Evolutionary conservation across 208 protist genomes (phyloP), one percentile per base, ranked within the genome.

Genomic region (Phytomonas serpens): DNA sequence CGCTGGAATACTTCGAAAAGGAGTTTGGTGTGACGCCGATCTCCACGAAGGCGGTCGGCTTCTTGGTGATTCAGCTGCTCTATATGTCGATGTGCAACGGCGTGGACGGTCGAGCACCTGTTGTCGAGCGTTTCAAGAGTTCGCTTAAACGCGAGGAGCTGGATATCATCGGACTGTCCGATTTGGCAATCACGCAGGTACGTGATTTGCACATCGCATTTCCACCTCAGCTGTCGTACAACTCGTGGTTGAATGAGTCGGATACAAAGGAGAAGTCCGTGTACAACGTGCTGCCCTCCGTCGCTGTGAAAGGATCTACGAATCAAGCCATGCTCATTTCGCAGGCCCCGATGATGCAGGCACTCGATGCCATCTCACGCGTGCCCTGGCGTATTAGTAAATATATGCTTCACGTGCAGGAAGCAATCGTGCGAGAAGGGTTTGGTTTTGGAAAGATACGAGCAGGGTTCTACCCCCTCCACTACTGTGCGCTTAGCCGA

Each of bases 341-440:
- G 30, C 89, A 95, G 74, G 89, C 92, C 4, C 92, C 92, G 30
- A 95, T 97, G 87, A 93, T 97, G 88, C 85, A 89, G 71, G 92
- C 92, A 5, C 82, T 95, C 29, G 92, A 97, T 74, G 89, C 88
- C 57, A 93, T 97, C 75, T 94, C 88, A 5, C 86, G 88, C 30
- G 92, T 97, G 51, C 89, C 89, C 69, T 97, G 92, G 90, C 89
- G 92, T 66, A 95, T 97, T 65, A 93, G 92, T 83, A 91, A 92
- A 72, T 97, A 94, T 75, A 94, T 97, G 83, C 83, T 97, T 27
- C 92, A 97, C 77, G 92, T 97, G 57, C 89, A 97, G 75, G 92
- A 97, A 76, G 88, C 90, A 1, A 93, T 97, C 73, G 87, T 97
- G 71, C 86, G 85, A 19, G 92, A 97, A 74, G 92, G 92, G n/a